A percentile compares a stretch with the other conserved stretches of the same genome.
Conservation (phyloP, 345 rosid genomes). For the Nephelium lappaceum region DNA sequence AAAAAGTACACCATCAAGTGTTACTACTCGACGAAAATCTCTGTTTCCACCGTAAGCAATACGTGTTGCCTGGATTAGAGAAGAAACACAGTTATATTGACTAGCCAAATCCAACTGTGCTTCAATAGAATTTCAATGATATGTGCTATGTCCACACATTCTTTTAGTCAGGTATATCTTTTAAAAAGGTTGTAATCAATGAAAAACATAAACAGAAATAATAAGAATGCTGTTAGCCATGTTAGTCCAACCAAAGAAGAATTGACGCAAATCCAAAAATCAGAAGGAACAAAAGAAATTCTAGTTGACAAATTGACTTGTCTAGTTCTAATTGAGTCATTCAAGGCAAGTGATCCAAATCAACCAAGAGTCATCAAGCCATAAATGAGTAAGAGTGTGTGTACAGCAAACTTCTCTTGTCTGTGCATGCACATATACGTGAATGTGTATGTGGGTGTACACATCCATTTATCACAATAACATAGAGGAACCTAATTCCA, state of each 20-base stretch:
- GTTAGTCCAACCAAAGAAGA: not conserved
- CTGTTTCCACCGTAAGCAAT: constrained; percentile 80
- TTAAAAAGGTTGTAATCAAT: not conserved
- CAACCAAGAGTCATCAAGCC: not conserved
- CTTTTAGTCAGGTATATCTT: not conserved
- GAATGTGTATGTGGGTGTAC: not conserved
- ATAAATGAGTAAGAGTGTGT: not conserved
- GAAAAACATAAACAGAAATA: not conserved
- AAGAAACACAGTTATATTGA: constrained; percentile 13
- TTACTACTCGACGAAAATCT: constrained; percentile 91
- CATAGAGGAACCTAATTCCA: not conserved
- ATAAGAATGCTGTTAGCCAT: not conserved
- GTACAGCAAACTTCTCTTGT: not conserved
- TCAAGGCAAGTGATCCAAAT: not conserved
- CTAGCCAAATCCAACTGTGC: constrained; percentile 2
- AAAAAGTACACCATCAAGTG: constrained; percentile 93
- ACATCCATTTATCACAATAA: not conserved
- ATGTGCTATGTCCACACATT: not conserved
- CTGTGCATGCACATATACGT: not conserved
- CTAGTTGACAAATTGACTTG: not conserved
- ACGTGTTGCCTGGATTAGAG: constrained; percentile 67
- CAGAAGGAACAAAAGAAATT: not conserved
- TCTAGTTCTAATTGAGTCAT: not conserved
- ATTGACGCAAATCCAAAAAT: not conserved
- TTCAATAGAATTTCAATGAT: not conserved